phyloP scores from a whole-genome alignment of 371 early-diverging fungal species.

The Mortierella sp. region DNA sequence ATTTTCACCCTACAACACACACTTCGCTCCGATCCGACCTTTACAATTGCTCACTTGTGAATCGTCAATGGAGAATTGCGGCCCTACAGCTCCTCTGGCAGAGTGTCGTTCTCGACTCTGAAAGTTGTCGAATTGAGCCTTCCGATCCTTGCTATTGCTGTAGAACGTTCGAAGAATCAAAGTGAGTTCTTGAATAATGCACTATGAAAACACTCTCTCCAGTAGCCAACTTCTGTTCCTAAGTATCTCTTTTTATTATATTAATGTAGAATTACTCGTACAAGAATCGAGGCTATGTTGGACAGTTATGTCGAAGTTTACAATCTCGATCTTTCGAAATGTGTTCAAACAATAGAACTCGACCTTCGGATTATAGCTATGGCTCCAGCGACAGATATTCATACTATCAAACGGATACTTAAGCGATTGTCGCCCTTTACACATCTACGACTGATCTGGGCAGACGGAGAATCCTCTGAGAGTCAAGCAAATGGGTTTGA shows the following conservation, averaged over 20 bases:
- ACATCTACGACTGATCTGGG: slow-evolving; percentile 34
- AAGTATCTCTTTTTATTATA: slow-evolving; percentile 2
- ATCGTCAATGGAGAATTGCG: slow-evolving; percentile 44
- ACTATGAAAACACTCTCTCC: background rate
- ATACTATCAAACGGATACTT: slow-evolving; percentile 26
- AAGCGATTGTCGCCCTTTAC: slow-evolving; percentile 33
- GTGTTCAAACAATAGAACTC: slow-evolving; percentile 39
- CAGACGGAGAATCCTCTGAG: slow-evolving; percentile 18
- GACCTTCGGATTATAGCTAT: slow-evolving; percentile 25
- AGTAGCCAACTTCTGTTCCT: background rate
- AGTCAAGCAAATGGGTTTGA: slow-evolving; percentile 12
- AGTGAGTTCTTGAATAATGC: background rate
- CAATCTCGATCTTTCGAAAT: slow-evolving; percentile 36
- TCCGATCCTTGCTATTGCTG: slow-evolving; percentile 23
- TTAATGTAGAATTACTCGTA: slow-evolving; percentile 4
- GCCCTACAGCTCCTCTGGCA: slow-evolving; percentile 48
- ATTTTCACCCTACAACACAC: slow-evolving; percentile 40
- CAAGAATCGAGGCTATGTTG: slow-evolving; percentile 41
- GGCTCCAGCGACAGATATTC: slow-evolving; percentile 16
- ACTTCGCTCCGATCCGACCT: slow-evolving; percentile 42
- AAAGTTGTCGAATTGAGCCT: slow-evolving; percentile 37
- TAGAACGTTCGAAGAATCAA: background rate
- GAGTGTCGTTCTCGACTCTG: slow-evolving; percentile 36
- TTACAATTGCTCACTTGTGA: slow-evolving; percentile 40
- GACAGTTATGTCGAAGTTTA: slow-evolving; percentile 35